Base-by-base conservation (phyloP, 2,329 filamentous ascomycete genomes). In the Ophiostoma sp. region DNA sequence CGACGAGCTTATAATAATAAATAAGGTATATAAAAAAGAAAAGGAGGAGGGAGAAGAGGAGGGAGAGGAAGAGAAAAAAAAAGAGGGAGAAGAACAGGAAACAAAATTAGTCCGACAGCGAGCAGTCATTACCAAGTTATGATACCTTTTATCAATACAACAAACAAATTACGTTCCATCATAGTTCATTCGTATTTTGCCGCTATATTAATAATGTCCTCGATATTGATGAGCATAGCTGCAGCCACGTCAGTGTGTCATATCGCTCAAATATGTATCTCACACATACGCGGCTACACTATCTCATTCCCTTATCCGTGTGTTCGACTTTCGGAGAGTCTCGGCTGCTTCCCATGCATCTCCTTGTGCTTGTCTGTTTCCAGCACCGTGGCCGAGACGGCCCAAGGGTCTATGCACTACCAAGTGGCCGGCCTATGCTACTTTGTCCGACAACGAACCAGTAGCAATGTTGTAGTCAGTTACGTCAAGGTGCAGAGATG, bases 391-490 rank as follows among this genome's bases (percentile, higher is more conserved):
- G 27, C 27, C 2, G 27, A 27, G 27, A 27, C 1, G 27, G 27
- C 27, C 27, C 2, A 27, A 27, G 27, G 27, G 27, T 27, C 27
- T 27, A 27, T 27, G 27, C 27, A 52, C 49, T 27, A 52, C 49
- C 49, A 55, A 55, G 49, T 18, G 49, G 49, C 49, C 27, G 49
- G 49, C 27, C 47, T 52, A 55, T 55, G n/a, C 16, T 27, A 55
- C 49, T 11, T 16, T 52, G 47, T 18, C 47, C 45, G 45, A 47
- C 45, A 47, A n/a, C 7, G 6, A 27, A 18, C n/a, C 3, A 16
- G 45, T 14, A 55, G 49, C n/a, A 18, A 27, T 18, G 18, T 18
- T 9, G 16, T n/a, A 18, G 18, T 18, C 9, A 55, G 49, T 9
- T 52, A 18, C 49, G 49, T 55, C n/a, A 27, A 27, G 27, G 27